These are phyloP conservation scores for Kondoa subrosea DNA, from an alignment of 768 basidiomycete species.

Conservation along the genomic window DNA sequence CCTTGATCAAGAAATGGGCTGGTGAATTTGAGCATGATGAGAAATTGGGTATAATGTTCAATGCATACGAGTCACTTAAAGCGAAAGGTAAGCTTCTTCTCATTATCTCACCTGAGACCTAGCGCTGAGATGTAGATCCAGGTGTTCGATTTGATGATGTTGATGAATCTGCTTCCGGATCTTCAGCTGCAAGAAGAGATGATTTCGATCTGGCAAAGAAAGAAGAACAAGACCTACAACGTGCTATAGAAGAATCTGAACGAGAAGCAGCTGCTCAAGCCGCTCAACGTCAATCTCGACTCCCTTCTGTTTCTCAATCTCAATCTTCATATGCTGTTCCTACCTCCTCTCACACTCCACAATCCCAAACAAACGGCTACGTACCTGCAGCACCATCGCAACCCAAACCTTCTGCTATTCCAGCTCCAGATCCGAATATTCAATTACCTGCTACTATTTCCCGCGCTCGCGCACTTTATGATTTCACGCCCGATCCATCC, in stretches of 20 bases:
- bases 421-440: constrained; percentile 4
- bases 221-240: constrained; percentile 22
- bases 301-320: not conserved
- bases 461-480: constrained; percentile 16
- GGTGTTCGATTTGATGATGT: constrained; percentile 12
- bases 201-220: constrained; percentile 11
- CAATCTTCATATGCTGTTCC: not conserved
- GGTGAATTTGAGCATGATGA: constrained; percentile 64
- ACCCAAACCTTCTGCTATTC: constrained; percentile 11
- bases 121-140: not conserved
- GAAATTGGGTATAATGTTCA: constrained; percentile 73
- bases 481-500: constrained; percentile 15
- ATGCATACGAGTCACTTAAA: constrained; percentile 64
- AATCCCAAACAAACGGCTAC: not conserved
- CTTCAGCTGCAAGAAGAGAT: not conserved
- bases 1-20: constrained; percentile 64
- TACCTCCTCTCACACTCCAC: not conserved
- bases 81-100: constrained; percentile 48
- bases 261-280: constrained; percentile 8
- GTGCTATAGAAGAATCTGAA: constrained; percentile 19
- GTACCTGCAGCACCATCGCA: constrained; percentile 2
- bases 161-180: constrained; percentile 26
- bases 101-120: not conserved
- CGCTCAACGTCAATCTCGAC: not conserved
- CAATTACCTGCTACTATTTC: not conserved